A percentile compares a stretch with the other conserved stretches of the same genome.
Evolutionary conservation across 306 rosid species (phyloP).

Genomic region (Psophocarpus tetragonolobus): DNA sequence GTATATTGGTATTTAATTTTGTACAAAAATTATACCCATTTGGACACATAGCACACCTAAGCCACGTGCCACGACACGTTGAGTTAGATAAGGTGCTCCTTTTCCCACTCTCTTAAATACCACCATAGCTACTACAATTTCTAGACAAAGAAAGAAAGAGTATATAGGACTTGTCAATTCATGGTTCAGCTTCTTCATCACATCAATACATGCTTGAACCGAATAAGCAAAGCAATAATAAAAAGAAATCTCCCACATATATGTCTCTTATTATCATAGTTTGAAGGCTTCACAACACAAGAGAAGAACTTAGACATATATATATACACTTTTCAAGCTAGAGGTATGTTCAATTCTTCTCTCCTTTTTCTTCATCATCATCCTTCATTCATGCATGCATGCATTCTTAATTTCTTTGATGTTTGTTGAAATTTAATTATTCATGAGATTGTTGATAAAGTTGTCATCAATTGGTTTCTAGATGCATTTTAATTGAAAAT

Average conservation of each 20-base stretch:
- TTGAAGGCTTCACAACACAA: background rate
- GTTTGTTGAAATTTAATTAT: background rate
- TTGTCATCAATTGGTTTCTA: background rate
- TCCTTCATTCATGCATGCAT: background rate
- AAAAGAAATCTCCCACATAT: background rate
- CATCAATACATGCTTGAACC: background rate
- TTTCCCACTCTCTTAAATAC: background rate
- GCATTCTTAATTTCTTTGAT: background rate
- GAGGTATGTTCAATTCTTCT: background rate
- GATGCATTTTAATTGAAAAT: background rate
- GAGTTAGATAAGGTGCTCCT: background rate
- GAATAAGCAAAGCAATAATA: background rate
- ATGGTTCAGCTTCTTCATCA: background rate
- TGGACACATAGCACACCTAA: constrained; percentile 7
- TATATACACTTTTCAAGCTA: background rate
- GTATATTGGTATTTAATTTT: too few relatives aligned
- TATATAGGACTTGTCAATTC: background rate
- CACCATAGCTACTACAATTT: background rate
- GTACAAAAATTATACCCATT: background rate
- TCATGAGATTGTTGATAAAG: background rate
- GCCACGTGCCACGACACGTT: constrained; percentile 31
- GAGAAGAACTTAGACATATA: background rate
- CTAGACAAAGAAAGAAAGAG: background rate
- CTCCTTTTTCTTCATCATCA: background rate
- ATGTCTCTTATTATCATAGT: background rate